Conservation (phyloP, 306 rosid species). For the Dryas alaskensis region DNA sequence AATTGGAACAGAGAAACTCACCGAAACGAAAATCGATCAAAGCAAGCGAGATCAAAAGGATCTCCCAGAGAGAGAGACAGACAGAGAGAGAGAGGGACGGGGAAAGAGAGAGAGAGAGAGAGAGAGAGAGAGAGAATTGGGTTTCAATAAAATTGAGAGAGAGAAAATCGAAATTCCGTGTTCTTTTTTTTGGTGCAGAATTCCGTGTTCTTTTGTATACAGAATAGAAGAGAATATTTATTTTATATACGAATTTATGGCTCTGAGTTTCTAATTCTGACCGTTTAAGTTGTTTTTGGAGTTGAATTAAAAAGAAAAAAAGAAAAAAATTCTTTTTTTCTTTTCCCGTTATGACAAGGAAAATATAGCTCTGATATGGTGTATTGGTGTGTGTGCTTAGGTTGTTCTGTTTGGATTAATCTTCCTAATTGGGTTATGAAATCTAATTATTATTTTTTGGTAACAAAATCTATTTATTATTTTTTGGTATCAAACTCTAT, state of each 20-base stretch:
- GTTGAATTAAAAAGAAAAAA: no score
- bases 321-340: not conserved
- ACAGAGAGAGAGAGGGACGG: slow-evolving; percentile 28
- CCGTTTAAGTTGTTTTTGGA: not conserved
- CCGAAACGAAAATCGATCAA: slow-evolving; percentile 34
- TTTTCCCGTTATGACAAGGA: not conserved
- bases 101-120: slow-evolving; percentile 28
- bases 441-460: not conserved
- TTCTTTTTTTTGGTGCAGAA: not conserved
- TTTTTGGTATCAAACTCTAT: not conserved
- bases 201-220: slow-evolving; percentile 1
- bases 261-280: slow-evolving; percentile 16
- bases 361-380: not conserved
- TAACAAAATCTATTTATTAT: not conserved
- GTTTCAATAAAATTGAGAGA: slow-evolving; percentile 16
- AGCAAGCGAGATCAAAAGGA: slow-evolving; percentile 37
- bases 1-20: slow-evolving; percentile 19
- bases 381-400: not conserved
- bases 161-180: slow-evolving; percentile 20
- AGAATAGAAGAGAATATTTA: slow-evolving; percentile 17
- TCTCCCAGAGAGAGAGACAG: slow-evolving; percentile 17
- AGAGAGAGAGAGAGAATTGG: slow-evolving; percentile 30
- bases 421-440: not conserved
- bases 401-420: not conserved
- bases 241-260: slow-evolving; percentile 12